These are phyloP conservation scores for Pleurotus platypus DNA, from an alignment of 768 basidiomycete genomes.

Conservation along the genomic window DNA sequence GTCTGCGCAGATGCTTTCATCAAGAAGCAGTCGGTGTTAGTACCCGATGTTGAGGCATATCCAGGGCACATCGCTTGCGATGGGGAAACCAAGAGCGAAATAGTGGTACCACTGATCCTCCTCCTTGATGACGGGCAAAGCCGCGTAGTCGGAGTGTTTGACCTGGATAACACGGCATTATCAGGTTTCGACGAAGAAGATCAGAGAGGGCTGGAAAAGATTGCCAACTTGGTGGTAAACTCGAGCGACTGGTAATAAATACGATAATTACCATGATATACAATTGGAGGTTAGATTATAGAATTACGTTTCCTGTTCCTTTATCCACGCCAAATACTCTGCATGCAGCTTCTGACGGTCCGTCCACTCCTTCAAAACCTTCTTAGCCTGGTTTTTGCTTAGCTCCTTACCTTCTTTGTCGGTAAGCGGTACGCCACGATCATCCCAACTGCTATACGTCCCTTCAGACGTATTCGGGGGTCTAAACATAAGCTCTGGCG, in stretches of 20 bases:
- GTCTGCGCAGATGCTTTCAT: constrained; percentile 84
- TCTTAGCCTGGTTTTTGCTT: constrained; percentile 79
- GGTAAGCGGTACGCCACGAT: constrained; percentile 78
- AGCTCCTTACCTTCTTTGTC: constrained; percentile 83
- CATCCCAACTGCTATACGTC: constrained; percentile 82
- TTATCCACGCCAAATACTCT: constrained; percentile 59
- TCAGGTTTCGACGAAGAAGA: constrained; percentile 79
- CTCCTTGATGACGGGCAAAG: constrained; percentile 22
- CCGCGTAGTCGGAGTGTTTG: constrained; percentile 58
- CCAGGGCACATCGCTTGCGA: constrained; percentile 97
- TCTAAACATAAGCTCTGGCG: constrained; percentile 79
- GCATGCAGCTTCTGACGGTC: constrained; percentile 77
- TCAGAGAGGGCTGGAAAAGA: constrained; percentile 67
- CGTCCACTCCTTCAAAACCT: constrained; percentile 66
- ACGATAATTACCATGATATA: background rate
- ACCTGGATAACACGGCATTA: constrained; percentile 78
- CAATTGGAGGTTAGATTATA: background rate
- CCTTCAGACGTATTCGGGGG: constrained; percentile 74
- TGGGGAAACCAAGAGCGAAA: constrained; percentile 84
- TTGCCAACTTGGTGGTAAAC: constrained; percentile 60
- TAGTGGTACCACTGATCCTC: constrained; percentile 75
- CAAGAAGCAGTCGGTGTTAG: constrained; percentile 54
- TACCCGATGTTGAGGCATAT: constrained; percentile 73
- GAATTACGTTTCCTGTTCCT: constrained; percentile 17
- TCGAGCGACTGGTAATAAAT: constrained; percentile 61